Conservation (phyloP, 306 rosid species). For the Bauhinia variegata region DNA sequence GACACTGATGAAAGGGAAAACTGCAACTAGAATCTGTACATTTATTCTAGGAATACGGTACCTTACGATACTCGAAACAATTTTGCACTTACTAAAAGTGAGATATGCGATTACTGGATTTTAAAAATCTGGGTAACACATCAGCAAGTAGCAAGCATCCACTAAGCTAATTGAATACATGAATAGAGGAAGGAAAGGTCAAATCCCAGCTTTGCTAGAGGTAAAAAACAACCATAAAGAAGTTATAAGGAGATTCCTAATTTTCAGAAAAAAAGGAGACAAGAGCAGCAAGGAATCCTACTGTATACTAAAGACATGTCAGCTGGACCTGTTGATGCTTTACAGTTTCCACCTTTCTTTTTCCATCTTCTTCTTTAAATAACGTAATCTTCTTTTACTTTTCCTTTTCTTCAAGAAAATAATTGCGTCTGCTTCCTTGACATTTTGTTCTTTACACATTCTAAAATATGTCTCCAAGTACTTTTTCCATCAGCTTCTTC, state of each 20-base stretch:
- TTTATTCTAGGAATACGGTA: slow-evolving; percentile 30
- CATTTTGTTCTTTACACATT: slow-evolving; percentile 31
- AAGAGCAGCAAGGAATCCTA: slow-evolving; percentile 48
- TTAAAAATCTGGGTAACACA: slow-evolving; percentile 36
- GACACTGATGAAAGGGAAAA: slow-evolving; percentile 30
- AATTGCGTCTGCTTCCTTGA: slow-evolving; percentile 32
- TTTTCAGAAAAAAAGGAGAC: slow-evolving; percentile 41
- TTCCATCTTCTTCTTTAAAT: slow-evolving; percentile 32
- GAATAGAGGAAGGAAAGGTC: slow-evolving; percentile 36
- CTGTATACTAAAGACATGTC: slow-evolving; percentile 47
- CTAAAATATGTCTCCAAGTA: slow-evolving; percentile 35
- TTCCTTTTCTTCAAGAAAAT: slow-evolving; percentile 43
- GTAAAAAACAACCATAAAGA: slow-evolving; percentile 35
- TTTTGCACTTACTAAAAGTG: slow-evolving; percentile 27
- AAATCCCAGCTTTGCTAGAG: slow-evolving; percentile 54
- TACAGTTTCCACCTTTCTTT: slow-evolving; percentile 44
- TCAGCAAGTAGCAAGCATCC: slow-evolving; percentile 42
- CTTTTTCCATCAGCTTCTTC: slow-evolving; percentile 29
- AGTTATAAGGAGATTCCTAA: slow-evolving; percentile 52
- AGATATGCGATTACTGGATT: slow-evolving; percentile 39
- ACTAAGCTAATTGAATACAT: slow-evolving; percentile 35
- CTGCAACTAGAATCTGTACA: slow-evolving; percentile 34
- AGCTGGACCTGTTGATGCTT: slow-evolving; percentile 45
- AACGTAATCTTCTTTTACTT: slow-evolving; percentile 45
- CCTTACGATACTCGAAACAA: slow-evolving; percentile 31